Evolutionary conservation across 805 yeast species (phyloP).

Genomic region (Saturnispora quitensis): DNA sequence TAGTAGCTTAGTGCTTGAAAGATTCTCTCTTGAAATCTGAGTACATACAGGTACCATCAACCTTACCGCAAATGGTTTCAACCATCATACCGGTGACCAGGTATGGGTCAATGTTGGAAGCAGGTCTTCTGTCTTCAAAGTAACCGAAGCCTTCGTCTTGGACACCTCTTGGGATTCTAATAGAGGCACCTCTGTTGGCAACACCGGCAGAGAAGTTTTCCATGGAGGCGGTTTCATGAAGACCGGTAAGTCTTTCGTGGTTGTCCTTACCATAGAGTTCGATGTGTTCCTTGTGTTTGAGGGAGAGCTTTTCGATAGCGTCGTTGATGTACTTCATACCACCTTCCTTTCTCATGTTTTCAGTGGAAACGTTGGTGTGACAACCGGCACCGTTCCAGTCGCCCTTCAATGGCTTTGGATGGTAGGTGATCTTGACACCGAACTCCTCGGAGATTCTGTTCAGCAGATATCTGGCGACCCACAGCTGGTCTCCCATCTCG

Average conservation of each 20-base stretch:
- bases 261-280: slow-evolving; percentile 92
- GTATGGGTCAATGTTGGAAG: slow-evolving; percentile 98
- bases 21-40: slow-evolving; percentile 80
- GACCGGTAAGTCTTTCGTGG: slow-evolving; percentile 92
- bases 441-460: slow-evolving; percentile 97
- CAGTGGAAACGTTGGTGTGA: slow-evolving; percentile 97
- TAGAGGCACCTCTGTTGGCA: slow-evolving; percentile 98
- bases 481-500: slow-evolving; percentile 92
- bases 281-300: slow-evolving; percentile 96
- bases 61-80: slow-evolving; percentile 92
- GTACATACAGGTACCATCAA: slow-evolving; percentile 91
- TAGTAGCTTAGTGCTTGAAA: slow-evolving; percentile 13
- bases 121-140: slow-evolving; percentile 99
- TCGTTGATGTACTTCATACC: slow-evolving; percentile 92
- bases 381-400: slow-evolving; percentile 99
- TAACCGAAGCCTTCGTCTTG: slow-evolving; percentile 97
- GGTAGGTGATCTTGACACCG: slow-evolving; percentile 96
- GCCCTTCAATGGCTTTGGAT: slow-evolving; percentile 98
- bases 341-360: slow-evolving; percentile 84
- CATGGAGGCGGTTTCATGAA: slow-evolving; percentile 96
- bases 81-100: slow-evolving; percentile 97
- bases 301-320: slow-evolving; percentile 86
- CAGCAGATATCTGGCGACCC: slow-evolving; percentile 90
- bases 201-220: slow-evolving; percentile 91
- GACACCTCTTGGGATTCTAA: slow-evolving; percentile 98